These are phyloP conservation scores for Cenchrus purpureus DNA, from an alignment of 176 grass and related monocot genomes.

Conservation along the genomic window DNA sequence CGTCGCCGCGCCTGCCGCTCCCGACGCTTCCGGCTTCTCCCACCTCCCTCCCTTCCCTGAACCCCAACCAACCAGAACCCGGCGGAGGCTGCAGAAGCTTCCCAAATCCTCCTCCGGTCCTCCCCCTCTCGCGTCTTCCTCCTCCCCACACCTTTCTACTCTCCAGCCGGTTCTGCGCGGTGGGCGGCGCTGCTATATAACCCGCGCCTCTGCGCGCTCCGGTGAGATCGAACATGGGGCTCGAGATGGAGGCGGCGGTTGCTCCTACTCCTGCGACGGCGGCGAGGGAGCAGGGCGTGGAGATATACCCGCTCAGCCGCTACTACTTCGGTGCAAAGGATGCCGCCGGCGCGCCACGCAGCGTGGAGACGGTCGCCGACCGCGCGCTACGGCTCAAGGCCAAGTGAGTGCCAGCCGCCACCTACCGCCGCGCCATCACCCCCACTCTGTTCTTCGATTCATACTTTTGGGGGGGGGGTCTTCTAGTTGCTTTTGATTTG, in stretches of 20 bases:
- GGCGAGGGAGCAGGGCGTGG: constrained; percentile 17
- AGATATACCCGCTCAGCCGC: constrained; percentile 54
- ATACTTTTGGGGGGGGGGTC: not conserved
- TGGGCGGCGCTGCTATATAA: not conserved
- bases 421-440: not conserved
- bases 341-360: not conserved
- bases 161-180: not conserved
- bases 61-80: not conserved
- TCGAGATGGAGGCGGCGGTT: constrained; percentile 40
- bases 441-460: not conserved
- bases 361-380: constrained; percentile 42
- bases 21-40: not conserved
- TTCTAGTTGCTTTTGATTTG: not conserved
- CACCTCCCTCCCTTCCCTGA: not conserved
- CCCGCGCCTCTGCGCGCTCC: not conserved
- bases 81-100: not conserved
- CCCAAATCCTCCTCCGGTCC: constrained; percentile 9
- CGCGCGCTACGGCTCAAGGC: constrained; percentile 51
- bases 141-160: not conserved
- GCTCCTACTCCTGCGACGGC: not conserved
- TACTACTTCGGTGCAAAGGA: constrained; percentile 73
- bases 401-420: too few relatives aligned
- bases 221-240: constrained; percentile 16
- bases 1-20: not conserved
- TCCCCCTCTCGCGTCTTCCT: not conserved